These are phyloP conservation scores for Claviceps purpurea DNA, from an alignment of 2,329 filamentous ascomycete genomes.

Conservation along the genomic window DNA sequence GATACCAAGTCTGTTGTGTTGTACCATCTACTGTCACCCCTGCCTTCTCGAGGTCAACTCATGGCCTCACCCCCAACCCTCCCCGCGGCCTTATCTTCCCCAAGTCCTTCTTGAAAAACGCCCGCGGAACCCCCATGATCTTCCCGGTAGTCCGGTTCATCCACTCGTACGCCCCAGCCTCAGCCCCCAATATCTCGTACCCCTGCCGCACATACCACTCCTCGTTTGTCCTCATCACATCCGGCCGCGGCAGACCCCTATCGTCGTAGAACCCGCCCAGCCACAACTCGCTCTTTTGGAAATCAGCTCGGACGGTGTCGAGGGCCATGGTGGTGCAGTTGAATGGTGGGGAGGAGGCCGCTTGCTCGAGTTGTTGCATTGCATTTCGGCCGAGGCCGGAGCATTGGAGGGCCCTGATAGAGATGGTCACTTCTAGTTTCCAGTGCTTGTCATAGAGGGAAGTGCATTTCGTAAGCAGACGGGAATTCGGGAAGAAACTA, in stretches of 20 bases:
- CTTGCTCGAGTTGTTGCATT: constrained; percentile 21
- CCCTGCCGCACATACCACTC: constrained; percentile 19
- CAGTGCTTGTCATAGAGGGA: too few relatives aligned
- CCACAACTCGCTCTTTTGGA: constrained; percentile 14
- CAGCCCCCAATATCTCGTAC: constrained; percentile 10
- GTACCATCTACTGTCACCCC: neutral
- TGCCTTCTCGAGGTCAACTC: neutral
- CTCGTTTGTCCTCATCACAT: constrained; percentile 15
- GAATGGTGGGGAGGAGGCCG: constrained; percentile 19
- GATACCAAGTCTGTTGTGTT: too few relatives aligned
- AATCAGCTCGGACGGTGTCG: constrained; percentile 20
- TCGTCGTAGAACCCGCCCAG: constrained; percentile 15
- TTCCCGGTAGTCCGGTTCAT: neutral
- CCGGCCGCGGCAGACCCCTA: constrained; percentile 13
- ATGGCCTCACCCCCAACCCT: neutral
- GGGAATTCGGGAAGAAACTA: too few relatives aligned
- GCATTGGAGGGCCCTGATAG: constrained; percentile 18
- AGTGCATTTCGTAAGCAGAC: neutral
- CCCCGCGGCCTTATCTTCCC: neutral
- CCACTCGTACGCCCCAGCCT: constrained; percentile 8
- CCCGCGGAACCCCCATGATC: neutral
- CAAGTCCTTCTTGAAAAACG: neutral
- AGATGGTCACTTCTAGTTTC: neutral
- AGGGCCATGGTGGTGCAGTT: constrained; percentile 20
- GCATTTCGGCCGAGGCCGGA: constrained; percentile 22